A percentile compares a stretch with the other conserved stretches of the same genome.
Evolutionary conservation across 495 filamentous ascomycete species (phyloP).

Genomic region (Barbatosphaeria neglecta): DNA sequence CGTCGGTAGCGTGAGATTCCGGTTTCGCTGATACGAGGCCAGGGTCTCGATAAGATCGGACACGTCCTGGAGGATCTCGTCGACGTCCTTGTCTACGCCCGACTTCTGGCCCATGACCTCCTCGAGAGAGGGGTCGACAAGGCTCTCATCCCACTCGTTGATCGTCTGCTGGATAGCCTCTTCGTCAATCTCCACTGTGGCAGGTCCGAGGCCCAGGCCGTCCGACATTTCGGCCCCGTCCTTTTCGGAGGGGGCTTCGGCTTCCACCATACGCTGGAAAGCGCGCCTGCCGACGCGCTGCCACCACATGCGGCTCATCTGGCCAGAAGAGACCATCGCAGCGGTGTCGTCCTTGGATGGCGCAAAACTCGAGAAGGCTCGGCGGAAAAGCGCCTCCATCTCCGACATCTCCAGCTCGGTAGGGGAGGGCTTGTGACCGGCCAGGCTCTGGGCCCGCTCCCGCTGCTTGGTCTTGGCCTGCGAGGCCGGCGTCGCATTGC

Average conservation of each 20-base stretch:
- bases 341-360: conserved; percentile 70
- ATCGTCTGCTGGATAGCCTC: conserved; percentile 33
- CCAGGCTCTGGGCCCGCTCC: conserved; percentile 59
- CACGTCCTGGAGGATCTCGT: conserved; percentile 67
- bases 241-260: conserved; percentile 27
- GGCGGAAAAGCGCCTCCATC: conserved; percentile 63
- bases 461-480: conserved; percentile 54
- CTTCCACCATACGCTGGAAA: conserved; percentile 33
- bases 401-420: conserved; percentile 47
- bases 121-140: conserved; percentile 39
- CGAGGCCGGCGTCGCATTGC: conserved; percentile 44
- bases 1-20: conserved; percentile 50
- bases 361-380: conserved; percentile 81
- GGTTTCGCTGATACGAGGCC: conserved; percentile 75
- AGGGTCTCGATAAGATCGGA: conserved; percentile 77
- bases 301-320: conserved; percentile 80
- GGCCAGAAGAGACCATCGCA: conserved; percentile 58
- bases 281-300: conserved; percentile 55
- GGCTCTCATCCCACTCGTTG: conserved; percentile 36
- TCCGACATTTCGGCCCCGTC: conserved; percentile 13
- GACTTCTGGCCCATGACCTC: conserved; percentile 37
- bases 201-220: conserved; percentile 23
- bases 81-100: conserved; percentile 48
- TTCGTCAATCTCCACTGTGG: conserved; percentile 26
- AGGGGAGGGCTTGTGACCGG: conserved; percentile 44